phyloP scores from a whole-genome alignment of 768 basidiomycete species.

The Tylopilus vinaceipallidus region DNA sequence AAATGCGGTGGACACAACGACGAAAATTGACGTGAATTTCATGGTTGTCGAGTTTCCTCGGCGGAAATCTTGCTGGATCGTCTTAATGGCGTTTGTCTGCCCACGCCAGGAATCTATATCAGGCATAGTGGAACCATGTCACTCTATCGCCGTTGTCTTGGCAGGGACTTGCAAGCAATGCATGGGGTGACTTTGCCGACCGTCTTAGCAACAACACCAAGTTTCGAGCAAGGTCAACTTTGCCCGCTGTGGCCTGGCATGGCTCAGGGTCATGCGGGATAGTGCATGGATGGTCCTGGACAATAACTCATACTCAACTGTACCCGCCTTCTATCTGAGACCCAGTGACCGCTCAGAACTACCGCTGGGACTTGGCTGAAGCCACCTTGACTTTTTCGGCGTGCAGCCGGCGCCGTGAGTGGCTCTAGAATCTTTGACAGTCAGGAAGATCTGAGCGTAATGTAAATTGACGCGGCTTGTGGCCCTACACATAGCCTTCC shows the following conservation, averaged over 20 bases:
- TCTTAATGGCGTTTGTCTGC: background rate
- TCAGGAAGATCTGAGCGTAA: no score
- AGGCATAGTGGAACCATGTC: background rate
- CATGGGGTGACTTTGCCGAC: no score
- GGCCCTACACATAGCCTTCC: background rate
- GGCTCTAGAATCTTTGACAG: no score
- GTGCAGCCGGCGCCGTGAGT: no score
- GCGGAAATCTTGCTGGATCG: background rate
- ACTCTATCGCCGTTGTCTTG: background rate
- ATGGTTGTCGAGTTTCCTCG: background rate
- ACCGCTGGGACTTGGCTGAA: no score
- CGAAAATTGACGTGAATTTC: background rate
- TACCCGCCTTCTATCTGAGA: no score
- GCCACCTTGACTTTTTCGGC: no score
- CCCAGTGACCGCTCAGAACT: no score
- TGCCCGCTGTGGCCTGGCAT: conserved; percentile 4
- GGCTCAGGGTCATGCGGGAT: background rate
- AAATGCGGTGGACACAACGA: background rate
- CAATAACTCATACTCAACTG: no score
- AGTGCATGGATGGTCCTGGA: no score
- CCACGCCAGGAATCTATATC: background rate
- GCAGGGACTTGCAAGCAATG: background rate
- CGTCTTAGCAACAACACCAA: no score
- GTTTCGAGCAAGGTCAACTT: conserved; percentile 6
- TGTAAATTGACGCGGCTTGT: no score